Base-by-base conservation (phyloP, 345 rosid species). In the Salix suchowensis region DNA sequence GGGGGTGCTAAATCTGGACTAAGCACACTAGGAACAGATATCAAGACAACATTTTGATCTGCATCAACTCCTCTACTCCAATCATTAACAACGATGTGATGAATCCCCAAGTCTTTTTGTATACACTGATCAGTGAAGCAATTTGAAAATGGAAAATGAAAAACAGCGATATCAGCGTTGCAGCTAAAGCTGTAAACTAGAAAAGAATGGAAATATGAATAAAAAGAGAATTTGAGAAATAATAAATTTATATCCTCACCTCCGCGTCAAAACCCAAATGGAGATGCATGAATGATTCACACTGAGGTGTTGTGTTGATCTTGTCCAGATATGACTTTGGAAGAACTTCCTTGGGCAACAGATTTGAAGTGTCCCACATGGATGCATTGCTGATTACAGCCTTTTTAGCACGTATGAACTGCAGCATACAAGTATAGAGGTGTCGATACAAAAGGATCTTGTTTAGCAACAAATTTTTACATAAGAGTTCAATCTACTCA, bases 271-370 rank as follows among this genome's bases (percentile, higher is more conserved):
- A 90, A 70, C 98, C 98, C 82, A 92, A 84, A 85, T 94, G 98
- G 80, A 94, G 97, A 90, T 94, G 98, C 98, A 94, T 92, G 85
- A 92, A 94, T n/a, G 98, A 94, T 80, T 94, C 98, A 21, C 98
- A 94, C 70, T 92, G 94, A 1, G 84, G 89, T 11, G 92, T 91
- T 21, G 67, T 83, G 70, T 84, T 85, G 48, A 91, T 80, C 72
- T 87, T 77, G 42, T 84, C 87, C 2, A 83, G 32, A 34, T 88
- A 92, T 10, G 93, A 83, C 77, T 84, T 87, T 0, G 95, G 97
- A 74, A 94, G 84, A 73, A 74, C 67, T 80, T 92, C 94, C 84
- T 73, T 77, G 6, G 97, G 94, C 77, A 94, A 80, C 80, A 94
- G 84, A 50, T 84, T 87, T 73, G 89, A 78, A 5, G 97, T 92